Base-by-base conservation (phyloP, 1,139 yeast genomes). In the Candida freyschussii region DNA sequence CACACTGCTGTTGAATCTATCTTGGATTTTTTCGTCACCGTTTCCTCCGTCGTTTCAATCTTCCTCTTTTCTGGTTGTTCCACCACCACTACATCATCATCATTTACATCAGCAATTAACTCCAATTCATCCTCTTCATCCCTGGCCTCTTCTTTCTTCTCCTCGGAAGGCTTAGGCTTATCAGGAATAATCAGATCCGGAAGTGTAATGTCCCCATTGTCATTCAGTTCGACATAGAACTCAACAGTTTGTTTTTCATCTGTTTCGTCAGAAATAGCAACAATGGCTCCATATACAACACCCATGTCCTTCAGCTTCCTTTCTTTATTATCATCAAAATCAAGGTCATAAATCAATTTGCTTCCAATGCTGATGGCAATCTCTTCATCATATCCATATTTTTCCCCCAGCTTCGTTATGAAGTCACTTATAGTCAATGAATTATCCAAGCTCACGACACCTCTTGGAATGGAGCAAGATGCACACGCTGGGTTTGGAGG, bases 241-340 rank as follows among this genome's bases (percentile, higher is more conserved):
- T 89, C 96, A 22, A 87, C 57, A 36, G 82, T 74, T 44, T 81
- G 83, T 30, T 73, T 63, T 27, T 64, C 69, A 38, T 81, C 93
- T 21, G 72, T 75, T 30, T 86, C 96, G 57, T 91, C 98, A 37
- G 81, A 77, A 11, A 91, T 67, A 2, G 83, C 69, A 11, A 91
- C 32, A 20, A 78, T 64, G 15, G 76, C 71, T 5, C 89, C 91
- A 28, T 65, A 62, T 7, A 48, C 50, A 20, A 89, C 62, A 6
- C 80, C 82, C 15, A 91, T 57, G 2, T 73, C 74, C 0, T 46
- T 40, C 15, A 91, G 59, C 1, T 67, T 56, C 26, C 62, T 65
- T 1, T 63, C 65, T 8, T 69, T 49, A 50, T 89, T 80, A 51
- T 89, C 97, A 33, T 86, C 96, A 56, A 85, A 86, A 51, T 93